A percentile compares a stretch with the other conserved stretches of the same genome.
Conservation (phyloP, 1,139 yeast genomes). For the Hanseniaspora uvarum region DNA sequence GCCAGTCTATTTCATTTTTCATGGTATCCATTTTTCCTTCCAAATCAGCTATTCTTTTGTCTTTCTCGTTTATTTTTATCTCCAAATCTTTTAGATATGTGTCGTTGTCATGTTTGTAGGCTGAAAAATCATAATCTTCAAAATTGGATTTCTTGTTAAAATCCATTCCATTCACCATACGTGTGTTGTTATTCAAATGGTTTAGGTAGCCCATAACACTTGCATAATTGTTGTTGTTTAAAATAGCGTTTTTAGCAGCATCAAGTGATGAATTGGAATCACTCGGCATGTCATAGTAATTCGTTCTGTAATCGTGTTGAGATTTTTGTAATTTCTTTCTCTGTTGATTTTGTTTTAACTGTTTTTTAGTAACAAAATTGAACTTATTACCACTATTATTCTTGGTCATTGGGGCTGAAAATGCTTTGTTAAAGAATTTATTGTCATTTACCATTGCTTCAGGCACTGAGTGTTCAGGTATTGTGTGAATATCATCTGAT, state of each 20-base stretch:
- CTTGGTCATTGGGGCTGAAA: not conserved
- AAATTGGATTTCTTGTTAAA: not conserved
- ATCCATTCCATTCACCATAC: not conserved
- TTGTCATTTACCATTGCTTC: not conserved
- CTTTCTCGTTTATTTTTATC: not conserved
- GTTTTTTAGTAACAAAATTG: conserved; percentile 14
- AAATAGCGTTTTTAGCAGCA: not conserved
- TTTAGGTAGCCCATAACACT: conserved; percentile 16
- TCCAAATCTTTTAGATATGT: not conserved
- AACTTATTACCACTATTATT: conserved; percentile 7
- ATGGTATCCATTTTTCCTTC: conserved; percentile 1
- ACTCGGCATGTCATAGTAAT: not conserved
- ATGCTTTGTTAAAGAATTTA: not conserved
- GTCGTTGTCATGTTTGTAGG: not conserved
- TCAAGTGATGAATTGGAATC: not conserved
- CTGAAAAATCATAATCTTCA: not conserved
- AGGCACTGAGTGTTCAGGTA: conserved; percentile 3
- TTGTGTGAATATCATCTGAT: conserved; percentile 1
- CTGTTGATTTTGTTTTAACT: conserved; percentile 2
- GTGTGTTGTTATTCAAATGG: conserved; percentile 5
- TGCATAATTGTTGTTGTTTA: conserved; percentile 12
- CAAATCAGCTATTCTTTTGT: conserved; percentile 4
- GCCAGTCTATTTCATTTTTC: conserved; percentile 11
- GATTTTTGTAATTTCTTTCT: not conserved
- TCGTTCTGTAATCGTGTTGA: not conserved